phyloP scores from a whole-genome alignment of 805 yeast genomes.

The Torulaspora franciscae region DNA sequence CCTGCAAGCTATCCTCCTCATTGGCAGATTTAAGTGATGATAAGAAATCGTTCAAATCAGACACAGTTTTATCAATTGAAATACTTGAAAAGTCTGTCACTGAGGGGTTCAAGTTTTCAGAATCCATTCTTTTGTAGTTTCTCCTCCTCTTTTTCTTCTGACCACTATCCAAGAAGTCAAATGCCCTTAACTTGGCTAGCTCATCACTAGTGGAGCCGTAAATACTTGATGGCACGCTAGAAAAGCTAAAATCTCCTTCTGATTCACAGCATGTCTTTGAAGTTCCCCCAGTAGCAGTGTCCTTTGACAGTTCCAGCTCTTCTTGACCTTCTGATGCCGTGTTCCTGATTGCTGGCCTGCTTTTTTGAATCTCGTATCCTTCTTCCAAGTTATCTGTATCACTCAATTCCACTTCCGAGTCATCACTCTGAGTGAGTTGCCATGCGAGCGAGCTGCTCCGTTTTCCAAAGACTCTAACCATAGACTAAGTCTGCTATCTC shows the following conservation, averaged over 20 bases:
- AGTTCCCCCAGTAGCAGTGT: background rate
- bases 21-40: constrained; percentile 10
- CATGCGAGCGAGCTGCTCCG: constrained; percentile 15
- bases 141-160: constrained; percentile 20
- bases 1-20: constrained; percentile 7
- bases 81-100: background rate
- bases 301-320: background rate
- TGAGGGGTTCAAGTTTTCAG: background rate
- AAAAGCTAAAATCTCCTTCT: background rate
- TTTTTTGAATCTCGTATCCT: background rate
- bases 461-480: constrained; percentile 24
- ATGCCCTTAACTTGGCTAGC: constrained; percentile 14
- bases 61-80: constrained; percentile 8
- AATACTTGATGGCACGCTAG: constrained; percentile 3
- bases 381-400: constrained; percentile 12
- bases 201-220: constrained; percentile 1
- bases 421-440: constrained; percentile 7
- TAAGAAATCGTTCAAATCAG: constrained; percentile 14
- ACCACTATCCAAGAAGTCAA: constrained; percentile 24
- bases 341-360: background rate
- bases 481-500: background rate
- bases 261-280: background rate
- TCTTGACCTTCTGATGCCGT: background rate
- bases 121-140: constrained; percentile 7
- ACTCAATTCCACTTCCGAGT: constrained; percentile 17